A percentile compares a stretch with the other conserved stretches of the same genome.
phyloP scores from a whole-genome alignment of 257 asterid species.

The Solanum habrochaites region DNA sequence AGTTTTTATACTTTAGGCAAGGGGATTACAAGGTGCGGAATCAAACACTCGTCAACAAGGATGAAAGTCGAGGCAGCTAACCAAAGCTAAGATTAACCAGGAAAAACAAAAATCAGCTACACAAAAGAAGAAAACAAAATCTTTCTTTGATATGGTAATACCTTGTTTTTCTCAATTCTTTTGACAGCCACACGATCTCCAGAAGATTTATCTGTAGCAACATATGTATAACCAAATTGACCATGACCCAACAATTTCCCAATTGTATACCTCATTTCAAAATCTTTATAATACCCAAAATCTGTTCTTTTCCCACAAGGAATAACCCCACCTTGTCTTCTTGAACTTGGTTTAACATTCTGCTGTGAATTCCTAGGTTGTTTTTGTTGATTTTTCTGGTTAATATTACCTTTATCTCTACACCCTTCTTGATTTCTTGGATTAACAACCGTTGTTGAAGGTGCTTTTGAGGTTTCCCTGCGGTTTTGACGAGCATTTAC shows the following conservation, averaged over 20 bases:
- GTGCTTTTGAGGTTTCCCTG: slow-evolving; percentile 16
- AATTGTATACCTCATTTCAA: slow-evolving; percentile 50
- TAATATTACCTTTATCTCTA: not conserved
- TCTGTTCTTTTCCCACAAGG: slow-evolving; percentile 93
- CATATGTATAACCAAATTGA: slow-evolving; percentile 94
- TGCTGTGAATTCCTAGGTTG: slow-evolving; percentile 33
- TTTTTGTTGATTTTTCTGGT: not conserved
- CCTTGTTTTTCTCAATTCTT: slow-evolving; percentile 93
- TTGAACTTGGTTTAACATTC: slow-evolving; percentile 30
- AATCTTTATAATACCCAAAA: slow-evolving; percentile 95
- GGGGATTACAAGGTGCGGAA: not conserved
- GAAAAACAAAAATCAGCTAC: not conserved
- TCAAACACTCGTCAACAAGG: not conserved
- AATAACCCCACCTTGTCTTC: slow-evolving; percentile 48
- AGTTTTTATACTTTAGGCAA: not conserved
- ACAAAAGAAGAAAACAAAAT: not conserved
- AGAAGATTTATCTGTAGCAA: slow-evolving; percentile 69
- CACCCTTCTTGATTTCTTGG: slow-evolving; percentile 22
- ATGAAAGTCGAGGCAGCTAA: not conserved
- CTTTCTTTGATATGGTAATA: slow-evolving; percentile 1
- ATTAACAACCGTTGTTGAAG: not conserved
- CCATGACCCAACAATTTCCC: slow-evolving; percentile 98
- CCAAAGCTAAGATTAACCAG: not conserved
- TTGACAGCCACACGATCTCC: slow-evolving; percentile 99
- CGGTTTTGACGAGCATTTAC: slow-evolving; percentile 1